Percentiles rank a stretch among this genome's conserved stretches.
These are phyloP conservation scores for Pythium grandisporangium DNA, from an alignment of 352 stramenopile genomes.

Conservation along the genomic window DNA sequence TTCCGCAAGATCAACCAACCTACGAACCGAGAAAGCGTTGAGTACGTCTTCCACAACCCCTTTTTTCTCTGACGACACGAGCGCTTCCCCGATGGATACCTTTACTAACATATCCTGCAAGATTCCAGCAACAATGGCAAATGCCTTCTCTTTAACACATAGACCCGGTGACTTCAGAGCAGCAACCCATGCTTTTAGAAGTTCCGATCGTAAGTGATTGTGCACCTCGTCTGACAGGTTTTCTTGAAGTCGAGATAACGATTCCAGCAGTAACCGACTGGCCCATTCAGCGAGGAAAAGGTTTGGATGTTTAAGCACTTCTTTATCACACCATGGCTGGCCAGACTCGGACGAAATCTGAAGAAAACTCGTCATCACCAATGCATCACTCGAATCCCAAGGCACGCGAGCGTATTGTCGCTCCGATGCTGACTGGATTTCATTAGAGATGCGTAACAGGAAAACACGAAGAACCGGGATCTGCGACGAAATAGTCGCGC, in stretches of 20 bases:
- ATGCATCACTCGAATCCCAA: conserved; percentile 68
- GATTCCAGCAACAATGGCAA: conserved; percentile 61
- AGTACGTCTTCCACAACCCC: conserved; percentile 20
- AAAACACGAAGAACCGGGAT: conserved; percentile 36
- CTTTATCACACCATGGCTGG: conserved; percentile 72
- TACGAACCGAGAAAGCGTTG: conserved; percentile 43
- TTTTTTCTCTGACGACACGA: conserved; percentile 1
- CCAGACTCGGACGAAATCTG: conserved; percentile 61
- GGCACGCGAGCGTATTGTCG: conserved; percentile 75
- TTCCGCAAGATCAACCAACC: conserved; percentile 61
- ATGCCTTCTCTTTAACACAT: conserved; percentile 81
- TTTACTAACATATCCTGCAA: conserved; percentile 75
- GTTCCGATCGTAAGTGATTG: conserved; percentile 44
- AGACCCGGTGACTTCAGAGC: conserved; percentile 79
- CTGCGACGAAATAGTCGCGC: conserved; percentile 11
- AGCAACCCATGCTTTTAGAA: conserved; percentile 76
- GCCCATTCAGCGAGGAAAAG: conserved; percentile 83
- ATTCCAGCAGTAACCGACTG: conserved; percentile 64
- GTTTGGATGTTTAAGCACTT: conserved; percentile 78
- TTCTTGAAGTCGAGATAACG: conserved; percentile 30
- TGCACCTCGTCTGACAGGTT: conserved; percentile 25
- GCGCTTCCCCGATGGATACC: not conserved
- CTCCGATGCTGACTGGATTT: conserved; percentile 60
- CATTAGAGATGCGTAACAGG: conserved; percentile 40
- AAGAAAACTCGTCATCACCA: conserved; percentile 59